Base-by-base conservation (phyloP, 1,284 basidiomycete species). In the Sphagnurus paluster region DNA sequence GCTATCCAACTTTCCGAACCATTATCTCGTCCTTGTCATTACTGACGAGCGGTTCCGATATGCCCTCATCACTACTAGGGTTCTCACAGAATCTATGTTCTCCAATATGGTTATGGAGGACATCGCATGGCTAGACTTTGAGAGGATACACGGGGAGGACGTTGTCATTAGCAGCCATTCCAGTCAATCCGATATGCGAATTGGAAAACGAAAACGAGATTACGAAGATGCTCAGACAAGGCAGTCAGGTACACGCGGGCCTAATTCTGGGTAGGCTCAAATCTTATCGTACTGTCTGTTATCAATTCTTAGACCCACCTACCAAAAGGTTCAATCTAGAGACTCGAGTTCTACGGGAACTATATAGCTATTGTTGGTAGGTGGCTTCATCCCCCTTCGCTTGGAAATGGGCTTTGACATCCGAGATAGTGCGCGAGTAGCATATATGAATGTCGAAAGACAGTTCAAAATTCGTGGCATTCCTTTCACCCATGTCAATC, bases 401-500 rank as follows among this genome's bases (percentile, higher is more conserved):
- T 25, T 42, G 14, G 38, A 19, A 39, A 19, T 42, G 10, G n/a
- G n/a, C n/a, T n/a, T 13, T 6, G 25, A 21, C 14, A 39, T 23
- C 13, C 26, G 30, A 16, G 24, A 17, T 56, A 93, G 91, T 58
- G 93, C 93, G 7, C 85, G 93, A 6, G 89, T 95, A n/a, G 86
- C 91, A 13, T 91, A 92, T 62, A 86, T 83, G 50, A 90, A 86
- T 56, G 83, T 98, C 43, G 92, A 97, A 63, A 76, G 82, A 46
- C 93, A 96, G 65, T 81, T 98, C 60, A 92, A 92, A 62, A 67
- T 80, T 25, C 84, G 89, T 13, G 77, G 76, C 10, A 93, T 97
- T 46, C 84, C 88, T 0, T 94, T 85, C 60, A 80, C 75, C 2
- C 80, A 87, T 42, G 84, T 92, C 56, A 84, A 80, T 56, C 82